Base-by-base conservation (phyloP, 768 basidiomycete species). In the Termitomyces eurrhizus region DNA sequence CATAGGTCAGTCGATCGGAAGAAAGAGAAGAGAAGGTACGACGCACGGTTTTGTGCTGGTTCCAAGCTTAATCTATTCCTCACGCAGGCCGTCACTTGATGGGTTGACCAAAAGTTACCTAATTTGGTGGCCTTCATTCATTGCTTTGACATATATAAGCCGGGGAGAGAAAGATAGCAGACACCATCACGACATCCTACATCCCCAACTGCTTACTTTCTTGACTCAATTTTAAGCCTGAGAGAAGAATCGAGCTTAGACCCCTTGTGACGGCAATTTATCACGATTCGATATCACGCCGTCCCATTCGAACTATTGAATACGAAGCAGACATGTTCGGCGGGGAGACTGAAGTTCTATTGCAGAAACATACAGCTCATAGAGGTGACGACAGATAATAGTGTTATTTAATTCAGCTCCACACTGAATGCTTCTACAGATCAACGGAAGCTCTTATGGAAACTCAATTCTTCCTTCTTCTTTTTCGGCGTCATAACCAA, bases 401-500 rank as follows among this genome's bases (percentile, higher is more conserved):
- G 24, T n/a, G 7, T 26, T 26, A 46, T 21, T 45, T 58, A 41
- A 52, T 29, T 29, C 29, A 59, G n/a, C 39, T 59, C 42, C 42
- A 42, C 32, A 16, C 32, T 52, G n/a, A 52, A 59, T 33, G 21
- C n/a, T 11, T 13, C 21, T 16, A 14, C 42, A 44, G n/a, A 3
- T 59, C 35, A 66, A 56, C 62, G 60, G 8, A 60, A 62, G 44
- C 68, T 76, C 21, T 65, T 78, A 32, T 67, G 72, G 35, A 77
- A 71, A 65, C 75, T 84, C 26, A 79, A 77, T 3, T 59, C 77
- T 37, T 93, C 94, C 0, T 97, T 96, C 80, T 93, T 95, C 73
- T 75, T 93, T 44, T 96, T 96, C 67, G 95, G 95, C 8, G 80
- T 95, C 33, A 89, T 93, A 59, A 97, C 96, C 71, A 95, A 97